Percentiles rank a stretch among this genome's conserved stretches.
Conservation (phyloP, 2,329 filamentous ascomycete genomes). For the Harringtonia aguacate region DNA sequence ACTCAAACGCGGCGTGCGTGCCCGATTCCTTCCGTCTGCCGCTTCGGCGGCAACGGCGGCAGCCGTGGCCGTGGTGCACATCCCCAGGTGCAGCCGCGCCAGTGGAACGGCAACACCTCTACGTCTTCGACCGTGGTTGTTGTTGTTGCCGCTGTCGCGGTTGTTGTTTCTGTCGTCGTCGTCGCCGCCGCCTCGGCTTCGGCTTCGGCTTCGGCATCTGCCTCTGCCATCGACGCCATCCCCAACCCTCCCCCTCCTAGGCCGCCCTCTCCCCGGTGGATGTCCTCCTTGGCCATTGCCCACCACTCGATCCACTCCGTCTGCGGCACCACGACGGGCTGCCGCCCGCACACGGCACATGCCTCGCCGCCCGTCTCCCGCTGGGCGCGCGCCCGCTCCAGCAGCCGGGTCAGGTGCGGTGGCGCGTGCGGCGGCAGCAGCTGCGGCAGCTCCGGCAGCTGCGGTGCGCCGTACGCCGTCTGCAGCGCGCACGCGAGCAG, state of each 20-base stretch:
- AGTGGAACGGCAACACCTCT: slow-evolving; percentile 31
- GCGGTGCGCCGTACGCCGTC: slow-evolving; percentile 30
- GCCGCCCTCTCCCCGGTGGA: too few relatives aligned
- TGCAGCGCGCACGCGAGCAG: slow-evolving; percentile 40
- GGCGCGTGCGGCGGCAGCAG: slow-evolving; percentile 31
- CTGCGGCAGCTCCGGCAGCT: slow-evolving; percentile 29
- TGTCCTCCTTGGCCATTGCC: slow-evolving; percentile 19
- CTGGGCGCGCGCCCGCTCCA: slow-evolving; percentile 28
- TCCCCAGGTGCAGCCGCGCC: slow-evolving; percentile 38
- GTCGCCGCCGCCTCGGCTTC: not conserved
- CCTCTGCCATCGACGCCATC: too few relatives aligned
- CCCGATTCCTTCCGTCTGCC: not conserved
- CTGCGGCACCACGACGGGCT: slow-evolving; percentile 35
- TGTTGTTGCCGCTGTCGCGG: slow-evolving; percentile 5
- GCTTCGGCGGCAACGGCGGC: slow-evolving; percentile 19
- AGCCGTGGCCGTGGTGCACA: too few relatives aligned
- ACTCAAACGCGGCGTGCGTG: too few relatives aligned
- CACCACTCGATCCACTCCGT: slow-evolving; percentile 56
- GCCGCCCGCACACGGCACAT: slow-evolving; percentile 41
- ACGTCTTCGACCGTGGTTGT: slow-evolving; percentile 21
- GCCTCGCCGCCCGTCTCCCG: slow-evolving; percentile 35
- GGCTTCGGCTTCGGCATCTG: slow-evolving; percentile 4
- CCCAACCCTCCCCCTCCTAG: too few relatives aligned
- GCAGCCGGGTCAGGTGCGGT: slow-evolving; percentile 25
- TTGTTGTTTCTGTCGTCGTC: slow-evolving; percentile 9